Conservation (phyloP, 805 yeast species). For the Candida morakotiae region DNA sequence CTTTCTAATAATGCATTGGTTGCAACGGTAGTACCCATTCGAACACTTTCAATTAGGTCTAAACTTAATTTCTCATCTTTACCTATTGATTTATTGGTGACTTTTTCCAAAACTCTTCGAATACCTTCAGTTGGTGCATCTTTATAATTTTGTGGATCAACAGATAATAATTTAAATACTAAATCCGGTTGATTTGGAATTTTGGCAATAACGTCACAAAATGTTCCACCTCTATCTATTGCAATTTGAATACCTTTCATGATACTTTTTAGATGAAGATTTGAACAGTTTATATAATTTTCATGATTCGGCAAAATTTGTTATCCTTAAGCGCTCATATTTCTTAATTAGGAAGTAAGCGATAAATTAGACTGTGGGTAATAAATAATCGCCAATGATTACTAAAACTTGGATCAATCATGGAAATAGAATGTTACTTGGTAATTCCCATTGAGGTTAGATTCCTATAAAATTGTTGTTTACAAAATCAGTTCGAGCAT, state of each 20-base stretch:
- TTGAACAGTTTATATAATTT: background rate
- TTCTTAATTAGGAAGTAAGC: slow-evolving; percentile 1
- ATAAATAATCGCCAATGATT: no score
- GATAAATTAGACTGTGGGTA: background rate
- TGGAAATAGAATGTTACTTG: no score
- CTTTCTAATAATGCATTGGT: slow-evolving; percentile 92
- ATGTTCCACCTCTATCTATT: slow-evolving; percentile 74
- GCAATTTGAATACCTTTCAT: slow-evolving; percentile 25
- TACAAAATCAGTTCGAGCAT: no score
- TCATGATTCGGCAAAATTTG: background rate
- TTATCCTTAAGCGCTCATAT: background rate
- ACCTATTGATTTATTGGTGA: slow-evolving; percentile 52
- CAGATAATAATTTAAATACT: slow-evolving; percentile 77
- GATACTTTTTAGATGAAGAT: no score
- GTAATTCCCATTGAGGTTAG: no score
- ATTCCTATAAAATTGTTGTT: no score
- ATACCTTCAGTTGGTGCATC: slow-evolving; percentile 96
- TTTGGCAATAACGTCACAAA: slow-evolving; percentile 67
- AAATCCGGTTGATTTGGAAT: slow-evolving; percentile 52
- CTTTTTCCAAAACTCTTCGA: slow-evolving; percentile 65
- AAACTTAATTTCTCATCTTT: slow-evolving; percentile 45
- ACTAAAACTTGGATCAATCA: no score
- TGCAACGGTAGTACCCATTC: slow-evolving; percentile 95
- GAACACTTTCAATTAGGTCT: slow-evolving; percentile 57
- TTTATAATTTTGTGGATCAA: slow-evolving; percentile 79